Base-by-base conservation (phyloP, 202 grass and related monocot genomes). In the Thinopyrum obtusiflorum region DNA sequence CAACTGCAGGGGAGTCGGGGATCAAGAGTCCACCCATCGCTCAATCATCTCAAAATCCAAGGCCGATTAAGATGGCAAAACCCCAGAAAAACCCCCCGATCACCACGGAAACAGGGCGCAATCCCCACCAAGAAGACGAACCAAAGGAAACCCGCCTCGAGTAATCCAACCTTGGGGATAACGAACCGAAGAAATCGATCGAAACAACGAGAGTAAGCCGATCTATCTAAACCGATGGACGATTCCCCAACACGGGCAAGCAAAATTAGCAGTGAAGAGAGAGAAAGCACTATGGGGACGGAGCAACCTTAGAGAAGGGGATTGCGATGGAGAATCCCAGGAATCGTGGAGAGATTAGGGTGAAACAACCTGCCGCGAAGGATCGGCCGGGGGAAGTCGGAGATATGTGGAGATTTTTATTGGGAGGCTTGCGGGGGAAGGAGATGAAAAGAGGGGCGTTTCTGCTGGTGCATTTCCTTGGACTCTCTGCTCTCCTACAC, bases 381-480 rank as follows among this genome's bases (percentile, higher is more conserved):
- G 60, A 36, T 74, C 31, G 36, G 27, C 23, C 53, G 4, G 25
- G 39, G 10, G 39, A 31, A 21, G 55, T 17, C 28, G 72, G 79
- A 67, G 77, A 63, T 65, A 29, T 47, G 36, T 17, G 36, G 61
- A 47, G 80, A 88, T 84, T 87, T 87, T 80, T 84, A 13, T 46
- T 6, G 60, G 65, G 82, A 67, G 67, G 61, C 87, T 86, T 86
- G 86, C 82, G 74, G 20, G 82, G 44, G 89, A 70, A 90, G 88
- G 53, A 87, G 83, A 83, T 80, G 65, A 29, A 67, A 88, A 83
- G 60, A 66, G 85, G 37, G 73, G 51, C 85, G 90, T 92, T 89
- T 89, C 74, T 61, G 79, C 77, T 60, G 67, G 65, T 49, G 65
- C 79, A 64, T 83, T 82, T 66, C 26, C 84, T 89, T 90, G 80